Evolutionary conservation across 345 rosid species (phyloP).

Genomic region (Euphorbia peplus): DNA sequence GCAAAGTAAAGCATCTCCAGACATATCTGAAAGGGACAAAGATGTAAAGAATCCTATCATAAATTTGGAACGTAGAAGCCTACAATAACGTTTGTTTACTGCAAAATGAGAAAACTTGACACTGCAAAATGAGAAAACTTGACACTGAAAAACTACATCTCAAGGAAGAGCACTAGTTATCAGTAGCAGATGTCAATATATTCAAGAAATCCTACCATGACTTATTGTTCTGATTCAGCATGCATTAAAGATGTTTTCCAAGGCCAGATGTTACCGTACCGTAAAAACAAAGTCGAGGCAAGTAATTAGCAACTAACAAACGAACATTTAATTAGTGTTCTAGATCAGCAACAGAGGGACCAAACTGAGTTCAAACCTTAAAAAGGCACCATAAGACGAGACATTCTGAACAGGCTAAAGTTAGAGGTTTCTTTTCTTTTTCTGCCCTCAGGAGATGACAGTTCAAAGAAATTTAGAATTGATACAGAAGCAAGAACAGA

Average conservation of each 20-base stretch:
- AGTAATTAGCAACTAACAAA: not conserved
- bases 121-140: not conserved
- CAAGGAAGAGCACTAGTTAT: not conserved
- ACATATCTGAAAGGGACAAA: slow-evolving; percentile 52
- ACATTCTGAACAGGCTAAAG: not conserved
- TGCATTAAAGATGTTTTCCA: not conserved
- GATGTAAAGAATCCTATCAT: slow-evolving; percentile 7
- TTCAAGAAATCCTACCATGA: not conserved
- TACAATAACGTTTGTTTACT: not conserved
- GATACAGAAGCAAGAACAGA: not conserved
- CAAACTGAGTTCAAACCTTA: not conserved
- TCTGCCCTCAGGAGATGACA: not conserved
- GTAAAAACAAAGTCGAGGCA: not conserved
- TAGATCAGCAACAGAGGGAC: not conserved
- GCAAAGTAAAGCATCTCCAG: slow-evolving; percentile 94
- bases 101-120: not conserved
- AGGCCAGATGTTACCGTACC: not conserved
- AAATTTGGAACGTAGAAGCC: not conserved
- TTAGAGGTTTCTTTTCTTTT: not conserved
- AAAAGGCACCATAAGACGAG: not conserved
- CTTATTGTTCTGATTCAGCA: not conserved
- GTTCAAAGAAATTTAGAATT: not conserved
- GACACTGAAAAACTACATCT: not conserved
- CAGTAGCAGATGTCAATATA: not conserved
- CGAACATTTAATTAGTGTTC: not conserved